phyloP scores from a whole-genome alignment of 768 basidiomycete genomes.

The Amanita subjunquillea region DNA sequence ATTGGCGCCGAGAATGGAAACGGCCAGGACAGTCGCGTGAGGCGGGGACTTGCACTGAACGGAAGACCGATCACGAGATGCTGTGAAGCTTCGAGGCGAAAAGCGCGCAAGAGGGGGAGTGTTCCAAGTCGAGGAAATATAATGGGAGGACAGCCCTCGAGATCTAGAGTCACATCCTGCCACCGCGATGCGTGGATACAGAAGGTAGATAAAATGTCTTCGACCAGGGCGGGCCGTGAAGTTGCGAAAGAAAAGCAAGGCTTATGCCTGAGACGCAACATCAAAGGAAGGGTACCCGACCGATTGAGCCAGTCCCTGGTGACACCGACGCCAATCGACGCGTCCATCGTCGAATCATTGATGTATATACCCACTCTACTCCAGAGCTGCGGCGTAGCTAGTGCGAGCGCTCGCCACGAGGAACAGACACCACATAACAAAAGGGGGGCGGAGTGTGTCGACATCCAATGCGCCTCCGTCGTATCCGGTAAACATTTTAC shows the following conservation, averaged over 20 bases:
- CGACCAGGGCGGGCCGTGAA: not conserved
- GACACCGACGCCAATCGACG: not conserved
- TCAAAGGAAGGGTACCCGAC: not conserved
- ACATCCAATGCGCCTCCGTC: not conserved
- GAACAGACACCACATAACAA: not conserved
- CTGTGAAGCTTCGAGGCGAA: not conserved
- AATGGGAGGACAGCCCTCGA: not conserved
- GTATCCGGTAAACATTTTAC: not conserved
- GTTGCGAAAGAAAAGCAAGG: too few relatives aligned
- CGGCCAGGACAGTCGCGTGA: not conserved
- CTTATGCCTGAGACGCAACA: not conserved
- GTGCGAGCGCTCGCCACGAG: not conserved
- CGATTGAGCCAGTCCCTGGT: not conserved
- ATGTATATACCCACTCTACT: not conserved
- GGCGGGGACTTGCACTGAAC: not conserved
- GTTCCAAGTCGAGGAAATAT: not conserved
- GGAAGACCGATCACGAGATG: not conserved
- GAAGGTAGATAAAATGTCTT: not conserved
- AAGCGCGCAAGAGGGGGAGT: not conserved
- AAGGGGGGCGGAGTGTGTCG: not conserved
- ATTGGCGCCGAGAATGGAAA: not conserved
- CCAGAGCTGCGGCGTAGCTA: not conserved
- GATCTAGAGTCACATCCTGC: not conserved
- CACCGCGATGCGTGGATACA: not conserved
- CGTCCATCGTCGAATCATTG: not conserved